phyloP scores from a whole-genome alignment of 768 basidiomycete species.

The Cystobasidium tubakii region DNA sequence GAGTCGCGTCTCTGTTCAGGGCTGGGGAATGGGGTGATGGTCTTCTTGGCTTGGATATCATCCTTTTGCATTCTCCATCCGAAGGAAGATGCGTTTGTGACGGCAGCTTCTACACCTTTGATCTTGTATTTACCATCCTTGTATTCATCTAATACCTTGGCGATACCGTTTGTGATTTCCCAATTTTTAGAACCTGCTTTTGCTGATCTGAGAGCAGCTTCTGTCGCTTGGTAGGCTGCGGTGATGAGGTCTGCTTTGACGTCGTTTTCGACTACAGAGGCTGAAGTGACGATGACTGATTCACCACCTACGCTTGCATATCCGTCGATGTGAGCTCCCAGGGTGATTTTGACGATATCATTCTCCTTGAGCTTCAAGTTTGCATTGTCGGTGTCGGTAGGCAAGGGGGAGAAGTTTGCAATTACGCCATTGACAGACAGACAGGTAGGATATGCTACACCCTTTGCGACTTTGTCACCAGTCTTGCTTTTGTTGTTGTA shows the following conservation, averaged over 20 bases:
- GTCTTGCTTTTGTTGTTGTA: slow-evolving; percentile 63
- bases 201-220: slow-evolving; percentile 74
- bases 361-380: slow-evolving; percentile 61
- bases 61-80: slow-evolving; percentile 62
- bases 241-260: slow-evolving; percentile 82
- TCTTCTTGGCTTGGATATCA: slow-evolving; percentile 88
- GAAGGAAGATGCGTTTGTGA: slow-evolving; percentile 5
- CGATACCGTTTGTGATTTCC: slow-evolving; percentile 80
- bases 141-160: slow-evolving; percentile 59
- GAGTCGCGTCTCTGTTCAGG: slow-evolving; percentile 78
- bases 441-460: slow-evolving; percentile 82
- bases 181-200: slow-evolving; percentile 90
- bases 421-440: slow-evolving; percentile 84
- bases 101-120: slow-evolving; percentile 83
- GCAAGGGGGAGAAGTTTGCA: slow-evolving; percentile 92
- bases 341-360: slow-evolving; percentile 91
- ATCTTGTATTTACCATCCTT: slow-evolving; percentile 62
- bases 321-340: slow-evolving; percentile 97
- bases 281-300: slow-evolving; percentile 72
- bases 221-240: slow-evolving; percentile 88
- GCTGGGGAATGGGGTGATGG: slow-evolving; percentile 66
- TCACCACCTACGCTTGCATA: slow-evolving; percentile 90
- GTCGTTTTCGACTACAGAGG: slow-evolving; percentile 67
- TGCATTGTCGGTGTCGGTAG: slow-evolving; percentile 56
- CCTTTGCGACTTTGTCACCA: slow-evolving; percentile 52